These are phyloP conservation scores for Boletus bicolor DNA, from an alignment of 768 basidiomycete species.

Conservation along the genomic window DNA sequence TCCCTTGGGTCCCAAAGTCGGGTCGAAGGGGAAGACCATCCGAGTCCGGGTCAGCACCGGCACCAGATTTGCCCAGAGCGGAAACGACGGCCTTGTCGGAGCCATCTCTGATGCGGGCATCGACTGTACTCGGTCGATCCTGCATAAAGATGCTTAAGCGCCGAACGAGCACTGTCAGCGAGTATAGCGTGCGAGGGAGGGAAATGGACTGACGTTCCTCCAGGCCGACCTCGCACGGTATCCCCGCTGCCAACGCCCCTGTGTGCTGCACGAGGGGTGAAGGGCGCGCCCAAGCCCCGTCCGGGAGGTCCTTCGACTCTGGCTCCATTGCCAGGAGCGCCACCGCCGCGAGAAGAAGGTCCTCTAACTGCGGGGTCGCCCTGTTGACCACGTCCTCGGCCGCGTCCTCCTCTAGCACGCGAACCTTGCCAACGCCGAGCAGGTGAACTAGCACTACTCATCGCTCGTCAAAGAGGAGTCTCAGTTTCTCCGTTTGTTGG, in stretches of 20 bases:
- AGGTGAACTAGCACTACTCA: not conserved
- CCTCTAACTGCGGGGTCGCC: not conserved
- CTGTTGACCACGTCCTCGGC: conserved; percentile 6
- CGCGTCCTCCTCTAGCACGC: conserved; percentile 20
- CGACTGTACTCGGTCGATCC: conserved; percentile 42
- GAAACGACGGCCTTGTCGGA: conserved; percentile 39
- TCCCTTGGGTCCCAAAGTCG: conserved; percentile 42
- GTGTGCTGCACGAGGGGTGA: conserved; percentile 17
- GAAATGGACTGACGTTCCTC: conserved; percentile 19
- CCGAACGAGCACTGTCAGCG: not conserved
- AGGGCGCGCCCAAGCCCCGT: conserved; percentile 4
- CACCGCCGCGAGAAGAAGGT: not conserved
- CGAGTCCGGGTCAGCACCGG: not conserved
- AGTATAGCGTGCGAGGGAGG: not conserved
- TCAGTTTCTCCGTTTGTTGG: too few species aligned
- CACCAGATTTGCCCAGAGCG: conserved; percentile 23
- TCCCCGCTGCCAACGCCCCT: conserved; percentile 17
- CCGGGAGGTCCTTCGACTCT: not conserved
- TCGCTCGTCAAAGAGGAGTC: not conserved
- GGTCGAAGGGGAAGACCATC: conserved; percentile 43
- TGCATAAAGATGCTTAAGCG: conserved; percentile 32
- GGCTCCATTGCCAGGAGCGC: conserved; percentile 20
- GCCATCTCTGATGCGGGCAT: conserved; percentile 46
- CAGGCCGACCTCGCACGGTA: conserved; percentile 11
- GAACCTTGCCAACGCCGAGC: conserved; percentile 16